Percentiles rank a stretch among this genome's conserved stretches.
Conservation (phyloP, 768 basidiomycete genomes). For the Russula olivacea region DNA sequence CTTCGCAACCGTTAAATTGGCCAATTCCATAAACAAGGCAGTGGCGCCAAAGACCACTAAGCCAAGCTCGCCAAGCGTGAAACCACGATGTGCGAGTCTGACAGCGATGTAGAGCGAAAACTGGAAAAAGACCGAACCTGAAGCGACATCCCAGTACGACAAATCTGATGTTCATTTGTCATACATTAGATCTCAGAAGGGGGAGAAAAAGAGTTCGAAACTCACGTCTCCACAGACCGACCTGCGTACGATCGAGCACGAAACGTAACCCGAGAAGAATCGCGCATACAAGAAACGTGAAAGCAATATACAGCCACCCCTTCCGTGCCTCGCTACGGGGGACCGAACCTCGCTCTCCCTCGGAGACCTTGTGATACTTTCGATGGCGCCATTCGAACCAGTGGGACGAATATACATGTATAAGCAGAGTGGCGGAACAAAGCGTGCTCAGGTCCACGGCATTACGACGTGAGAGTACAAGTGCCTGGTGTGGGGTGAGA, state of each 20-base stretch:
- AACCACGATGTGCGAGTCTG: constrained; percentile 86
- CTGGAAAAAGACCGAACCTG: constrained; percentile 80
- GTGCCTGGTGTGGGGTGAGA: constrained; percentile 45
- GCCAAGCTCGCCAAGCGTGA: constrained; percentile 91
- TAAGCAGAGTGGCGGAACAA: constrained; percentile 70
- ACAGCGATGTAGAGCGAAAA: constrained; percentile 85
- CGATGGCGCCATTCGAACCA: constrained; percentile 58
- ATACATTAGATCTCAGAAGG: neutral
- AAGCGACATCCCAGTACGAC: constrained; percentile 64
- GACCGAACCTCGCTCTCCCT: constrained; percentile 69
- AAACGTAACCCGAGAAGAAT: constrained; percentile 47
- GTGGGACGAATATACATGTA: constrained; percentile 75
- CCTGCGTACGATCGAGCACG: constrained; percentile 36
- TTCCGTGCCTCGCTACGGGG: constrained; percentile 66
- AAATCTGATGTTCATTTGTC: constrained; percentile 47
- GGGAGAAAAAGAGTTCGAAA: neutral
- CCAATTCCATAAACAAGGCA: constrained; percentile 76
- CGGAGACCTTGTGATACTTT: constrained; percentile 39
- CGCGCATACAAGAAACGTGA: constrained; percentile 50
- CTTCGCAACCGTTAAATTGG: constrained; percentile 76
- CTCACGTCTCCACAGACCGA: constrained; percentile 67
- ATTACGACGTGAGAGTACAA: constrained; percentile 64
- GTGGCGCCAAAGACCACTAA: constrained; percentile 87
- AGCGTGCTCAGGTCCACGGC: constrained; percentile 76
- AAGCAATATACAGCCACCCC: constrained; percentile 57